Evolutionary conservation across 768 basidiomycete species (phyloP).

Genomic region (Tremella fuciformis): DNA sequence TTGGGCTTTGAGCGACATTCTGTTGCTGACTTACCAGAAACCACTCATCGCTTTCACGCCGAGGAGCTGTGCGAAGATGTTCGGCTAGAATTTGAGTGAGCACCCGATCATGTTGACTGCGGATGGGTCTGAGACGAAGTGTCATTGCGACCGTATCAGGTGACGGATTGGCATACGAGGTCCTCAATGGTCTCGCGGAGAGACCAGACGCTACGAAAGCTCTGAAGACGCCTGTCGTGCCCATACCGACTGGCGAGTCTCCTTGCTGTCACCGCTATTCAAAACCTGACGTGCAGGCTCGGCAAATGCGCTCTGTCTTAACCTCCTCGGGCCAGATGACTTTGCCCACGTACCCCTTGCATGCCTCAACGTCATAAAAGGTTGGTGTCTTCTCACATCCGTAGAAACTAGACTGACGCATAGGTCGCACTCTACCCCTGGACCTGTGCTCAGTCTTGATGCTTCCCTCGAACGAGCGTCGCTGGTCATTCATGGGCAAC

Average conservation of each 20-base stretch:
- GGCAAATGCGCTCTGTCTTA: slow-evolving; percentile 46
- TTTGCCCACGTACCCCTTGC: slow-evolving; percentile 47
- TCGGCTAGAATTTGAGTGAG: slow-evolving; percentile 44
- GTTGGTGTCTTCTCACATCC: slow-evolving; percentile 15
- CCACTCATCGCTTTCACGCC: slow-evolving; percentile 47
- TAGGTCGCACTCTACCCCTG: slow-evolving; percentile 39
- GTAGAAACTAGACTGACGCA: neutral
- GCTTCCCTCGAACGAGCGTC: slow-evolving; percentile 27
- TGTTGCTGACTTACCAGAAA: slow-evolving; percentile 34
- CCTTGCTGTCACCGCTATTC: neutral
- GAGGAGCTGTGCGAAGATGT: slow-evolving; percentile 43
- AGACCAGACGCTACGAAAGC: slow-evolving; percentile 47
- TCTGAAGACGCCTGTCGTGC: slow-evolving; percentile 46
- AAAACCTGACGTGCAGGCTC: slow-evolving; percentile 33
- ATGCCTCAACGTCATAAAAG: slow-evolving; percentile 51
- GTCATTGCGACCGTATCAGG: slow-evolving; percentile 49
- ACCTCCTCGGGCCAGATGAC: slow-evolving; percentile 47
- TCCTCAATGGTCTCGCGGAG: slow-evolving; percentile 49
- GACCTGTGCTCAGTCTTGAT: slow-evolving; percentile 48
- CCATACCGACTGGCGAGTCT: slow-evolving; percentile 49
- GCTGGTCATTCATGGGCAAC: slow-evolving; percentile 42
- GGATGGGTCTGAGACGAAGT: slow-evolving; percentile 17
- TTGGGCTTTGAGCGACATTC: neutral
- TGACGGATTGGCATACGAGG: slow-evolving; percentile 52
- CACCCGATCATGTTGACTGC: neutral